phyloP scores from a whole-genome alignment of 2,329 filamentous ascomycete genomes.

The Ascochyta fabae region DNA sequence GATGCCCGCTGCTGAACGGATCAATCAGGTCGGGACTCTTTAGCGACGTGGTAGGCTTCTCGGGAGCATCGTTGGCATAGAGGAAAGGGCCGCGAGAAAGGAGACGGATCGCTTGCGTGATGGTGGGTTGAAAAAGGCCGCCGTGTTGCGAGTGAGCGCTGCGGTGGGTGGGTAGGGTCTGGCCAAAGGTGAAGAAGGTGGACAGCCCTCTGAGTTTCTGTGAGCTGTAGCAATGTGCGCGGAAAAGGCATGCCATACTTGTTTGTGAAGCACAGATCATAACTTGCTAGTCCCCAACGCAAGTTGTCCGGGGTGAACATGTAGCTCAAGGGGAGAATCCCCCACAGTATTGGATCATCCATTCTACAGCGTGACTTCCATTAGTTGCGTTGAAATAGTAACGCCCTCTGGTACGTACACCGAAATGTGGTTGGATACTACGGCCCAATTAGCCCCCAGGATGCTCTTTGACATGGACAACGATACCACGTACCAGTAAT shows the following conservation, averaged over 20 bases:
- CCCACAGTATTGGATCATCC: conserved; percentile 95
- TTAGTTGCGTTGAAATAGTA: conserved; percentile 22
- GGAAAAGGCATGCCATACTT: conserved; percentile 60
- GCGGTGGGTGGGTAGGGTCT: conserved; percentile 89
- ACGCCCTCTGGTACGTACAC: conserved; percentile 68
- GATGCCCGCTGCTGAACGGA: conserved; percentile 61
- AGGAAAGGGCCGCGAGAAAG: conserved; percentile 68
- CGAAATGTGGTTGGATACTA: conserved; percentile 87
- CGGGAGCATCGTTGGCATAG: conserved; percentile 32
- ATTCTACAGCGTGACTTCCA: conserved; percentile 62
- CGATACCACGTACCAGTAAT: conserved; percentile 71
- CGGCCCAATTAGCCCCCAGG: conserved; percentile 22
- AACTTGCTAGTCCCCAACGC: conserved; percentile 88
- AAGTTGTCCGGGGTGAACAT: conserved; percentile 74
- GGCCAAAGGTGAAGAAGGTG: conserved; percentile 85
- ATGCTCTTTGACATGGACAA: not conserved
- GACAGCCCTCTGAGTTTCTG: conserved; percentile 63
- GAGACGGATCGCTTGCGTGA: conserved; percentile 83
- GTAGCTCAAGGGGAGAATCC: conserved; percentile 78
- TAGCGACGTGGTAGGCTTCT: conserved; percentile 32
- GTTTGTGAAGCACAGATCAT: conserved; percentile 94
- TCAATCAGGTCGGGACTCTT: conserved; percentile 52
- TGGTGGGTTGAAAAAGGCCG: conserved; percentile 87
- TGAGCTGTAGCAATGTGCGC: conserved; percentile 18
- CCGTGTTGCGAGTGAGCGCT: conserved; percentile 77